Evolutionary conservation across 306 rosid species (phyloP).

Genomic region (Cicer bijugum): DNA sequence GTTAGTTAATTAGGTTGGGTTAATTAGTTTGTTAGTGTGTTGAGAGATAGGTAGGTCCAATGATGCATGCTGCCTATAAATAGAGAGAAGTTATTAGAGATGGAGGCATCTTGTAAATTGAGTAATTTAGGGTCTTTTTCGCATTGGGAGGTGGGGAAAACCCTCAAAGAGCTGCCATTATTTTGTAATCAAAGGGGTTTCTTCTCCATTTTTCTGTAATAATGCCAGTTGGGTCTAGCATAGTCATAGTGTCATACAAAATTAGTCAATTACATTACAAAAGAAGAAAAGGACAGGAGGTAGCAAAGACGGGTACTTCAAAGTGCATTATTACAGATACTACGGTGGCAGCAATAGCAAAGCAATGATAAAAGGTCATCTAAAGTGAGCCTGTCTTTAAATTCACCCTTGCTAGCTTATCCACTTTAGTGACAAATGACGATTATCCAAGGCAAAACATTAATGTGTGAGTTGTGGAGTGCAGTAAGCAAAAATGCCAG

Average conservation of each 20-base stretch:
- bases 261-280: slow-evolving; percentile 11
- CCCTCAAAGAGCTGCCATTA: background rate
- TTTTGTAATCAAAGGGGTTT: background rate
- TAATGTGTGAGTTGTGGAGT: background rate
- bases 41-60: background rate
- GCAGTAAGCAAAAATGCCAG: background rate
- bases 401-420: background rate
- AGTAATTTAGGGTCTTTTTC: background rate
- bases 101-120: background rate
- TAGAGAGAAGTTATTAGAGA: background rate
- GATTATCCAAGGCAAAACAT: slow-evolving; percentile 4
- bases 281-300: background rate
- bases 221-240: background rate
- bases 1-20: background rate
- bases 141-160: background rate
- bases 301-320: background rate
- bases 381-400: slow-evolving; percentile 1
- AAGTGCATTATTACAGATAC: background rate
- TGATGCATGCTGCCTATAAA: background rate
- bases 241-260: background rate
- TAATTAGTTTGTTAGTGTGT: background rate
- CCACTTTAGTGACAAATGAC: background rate
- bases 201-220: background rate
- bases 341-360: slow-evolving; percentile 13
- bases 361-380: background rate